Conservation (phyloP, 129 eudicot species). For the Oenanthe sinensis region DNA sequence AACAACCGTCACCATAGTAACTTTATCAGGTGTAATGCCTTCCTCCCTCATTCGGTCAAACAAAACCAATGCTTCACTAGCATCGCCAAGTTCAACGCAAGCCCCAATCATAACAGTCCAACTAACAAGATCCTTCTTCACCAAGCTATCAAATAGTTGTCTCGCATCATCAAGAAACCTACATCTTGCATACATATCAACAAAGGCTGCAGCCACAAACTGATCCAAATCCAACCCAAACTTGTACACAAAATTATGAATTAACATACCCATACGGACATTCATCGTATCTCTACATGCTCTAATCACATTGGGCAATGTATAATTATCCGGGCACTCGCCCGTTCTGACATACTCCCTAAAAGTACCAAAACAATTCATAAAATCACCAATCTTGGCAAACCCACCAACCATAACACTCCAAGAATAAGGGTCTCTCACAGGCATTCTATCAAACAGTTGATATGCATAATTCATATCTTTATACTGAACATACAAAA, state of each 20-base stretch:
- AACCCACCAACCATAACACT: slow-evolving; percentile 11
- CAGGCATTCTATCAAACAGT: slow-evolving; percentile 44
- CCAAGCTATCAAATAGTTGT: slow-evolving; percentile 45
- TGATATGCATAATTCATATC: slow-evolving; percentile 10
- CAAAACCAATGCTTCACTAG: slow-evolving; percentile 5
- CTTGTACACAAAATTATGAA: slow-evolving; percentile 1
- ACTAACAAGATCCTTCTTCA: slow-evolving; percentile 41
- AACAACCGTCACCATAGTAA: slow-evolving; percentile 4
- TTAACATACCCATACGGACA: not conserved
- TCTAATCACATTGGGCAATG: slow-evolving; percentile 5
- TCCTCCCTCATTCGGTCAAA: slow-evolving; percentile 1
- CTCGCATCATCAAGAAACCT: slow-evolving; percentile 50
- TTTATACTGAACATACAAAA: slow-evolving; percentile 2
- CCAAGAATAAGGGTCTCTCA: slow-evolving; percentile 20
- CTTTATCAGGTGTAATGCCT: not conserved
- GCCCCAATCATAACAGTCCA: slow-evolving; percentile 37
- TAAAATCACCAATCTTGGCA: slow-evolving; percentile 7
- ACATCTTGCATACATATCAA: slow-evolving; percentile 70
- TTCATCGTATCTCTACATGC: not conserved
- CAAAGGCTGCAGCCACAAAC: slow-evolving; percentile 32
- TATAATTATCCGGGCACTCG: slow-evolving; percentile 1
- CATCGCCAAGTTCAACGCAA: not conserved
- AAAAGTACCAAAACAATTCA: slow-evolving; percentile 2
- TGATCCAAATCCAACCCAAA: slow-evolving; percentile 1
- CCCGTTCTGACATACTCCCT: slow-evolving; percentile 7